Evolutionary conservation across 2,329 filamentous ascomycete species (phyloP), one percentile per base, ranked within the genome.

Genomic region (Hortaea sp.): DNA sequence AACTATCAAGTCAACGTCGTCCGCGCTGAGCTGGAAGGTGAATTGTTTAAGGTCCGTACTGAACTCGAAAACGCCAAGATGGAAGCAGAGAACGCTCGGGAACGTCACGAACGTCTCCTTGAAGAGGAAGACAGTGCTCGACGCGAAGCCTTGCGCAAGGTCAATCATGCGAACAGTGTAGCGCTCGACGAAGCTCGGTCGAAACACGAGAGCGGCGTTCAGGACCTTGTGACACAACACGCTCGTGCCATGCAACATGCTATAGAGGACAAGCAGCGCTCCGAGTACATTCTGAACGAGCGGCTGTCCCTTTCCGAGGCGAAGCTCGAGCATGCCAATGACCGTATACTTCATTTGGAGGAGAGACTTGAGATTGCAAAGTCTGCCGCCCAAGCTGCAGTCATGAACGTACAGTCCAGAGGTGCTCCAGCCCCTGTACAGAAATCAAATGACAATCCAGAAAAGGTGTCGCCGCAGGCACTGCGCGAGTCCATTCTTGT

Each of bases 401-500:
- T 79, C 11, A 78, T 84, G 64, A 88, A 86, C 31, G 64, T 62
- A 5, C 59, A 66, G 40, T 50, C 53, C 29, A 53, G 51, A 10
- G 49, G 53, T 29, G 43, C 47, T 6, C 44, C 53, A 6, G 32
- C 52, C 10, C 46, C 53, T 3, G 63, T 67, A 4, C 20, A 20
- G 9, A 31, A 29, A 38, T 59, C 65, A 29, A 68, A 64, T 55
- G 67, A 70, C 37, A 61, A 81, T 4, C 85, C 87, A 0, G 88
- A 92, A 64, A 94, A 85, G 73, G 87, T 95, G 48, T 95, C 90
- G 2, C 87, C 89, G 1, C 90, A 97, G 66, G 92, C 92, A 5
- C 77, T 98, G 30, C 84, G 92, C 29, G 92, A 98, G 67, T 95
- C 89, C 1, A 95, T 98, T 61, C 82, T 94, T 68, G 92, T 95